Evolutionary conservation across 2,329 filamentous ascomycete genomes (phyloP).

Genomic region (Trichoderma harzianum): DNA sequence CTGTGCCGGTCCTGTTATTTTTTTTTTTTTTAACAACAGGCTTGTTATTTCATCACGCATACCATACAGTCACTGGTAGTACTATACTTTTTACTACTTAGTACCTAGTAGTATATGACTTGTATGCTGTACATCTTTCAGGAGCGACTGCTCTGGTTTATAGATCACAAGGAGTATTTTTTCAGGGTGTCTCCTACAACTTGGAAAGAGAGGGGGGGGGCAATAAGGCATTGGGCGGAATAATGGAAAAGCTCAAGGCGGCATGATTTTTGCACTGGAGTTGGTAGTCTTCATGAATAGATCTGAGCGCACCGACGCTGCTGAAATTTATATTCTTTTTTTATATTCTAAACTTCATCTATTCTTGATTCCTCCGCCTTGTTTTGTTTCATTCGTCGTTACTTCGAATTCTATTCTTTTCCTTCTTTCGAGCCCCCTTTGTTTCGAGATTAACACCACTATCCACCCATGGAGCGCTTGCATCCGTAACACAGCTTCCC

Average conservation of each 20-base stretch:
- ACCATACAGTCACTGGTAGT: background rate
- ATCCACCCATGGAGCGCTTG: conserved; percentile 59
- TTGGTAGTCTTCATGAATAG: conserved; percentile 19
- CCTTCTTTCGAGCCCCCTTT: conserved; percentile 2
- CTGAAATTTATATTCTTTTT: background rate
- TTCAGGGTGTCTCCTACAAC: background rate
- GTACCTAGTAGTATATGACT: background rate
- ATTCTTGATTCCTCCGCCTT: background rate
- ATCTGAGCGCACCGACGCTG: conserved; percentile 9
- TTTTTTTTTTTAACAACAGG: background rate
- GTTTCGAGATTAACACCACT: conserved; percentile 7
- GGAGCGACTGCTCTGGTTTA: conserved; percentile 12
- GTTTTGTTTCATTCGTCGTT: background rate
- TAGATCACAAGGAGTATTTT: conserved; percentile 18
- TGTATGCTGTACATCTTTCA: conserved; percentile 12
- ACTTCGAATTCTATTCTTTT: background rate
- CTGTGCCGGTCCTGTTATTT: background rate
- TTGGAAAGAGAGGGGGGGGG: conserved; percentile 6
- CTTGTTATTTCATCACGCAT: conserved; percentile 6
- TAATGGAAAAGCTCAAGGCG: conserved; percentile 14
- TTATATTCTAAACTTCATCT: too few species aligned
- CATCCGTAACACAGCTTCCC: conserved; percentile 68
- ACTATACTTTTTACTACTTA: background rate
- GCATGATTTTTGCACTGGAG: conserved; percentile 20
- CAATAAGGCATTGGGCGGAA: background rate